These are phyloP conservation scores for Nakazawaea wickerhamii DNA, from an alignment of 805 yeast genomes.

Conservation along the genomic window DNA sequence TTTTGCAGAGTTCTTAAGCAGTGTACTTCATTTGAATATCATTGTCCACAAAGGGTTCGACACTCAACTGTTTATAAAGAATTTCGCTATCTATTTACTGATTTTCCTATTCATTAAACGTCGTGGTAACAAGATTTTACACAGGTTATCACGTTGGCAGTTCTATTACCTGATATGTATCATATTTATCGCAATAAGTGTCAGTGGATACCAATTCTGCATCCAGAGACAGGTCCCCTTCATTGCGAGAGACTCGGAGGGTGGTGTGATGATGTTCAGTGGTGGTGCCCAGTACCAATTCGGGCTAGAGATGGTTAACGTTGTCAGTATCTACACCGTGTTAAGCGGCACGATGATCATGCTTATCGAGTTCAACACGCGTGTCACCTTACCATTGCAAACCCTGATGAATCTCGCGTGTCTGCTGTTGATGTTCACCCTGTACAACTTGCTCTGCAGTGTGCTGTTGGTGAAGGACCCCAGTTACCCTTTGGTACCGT, in stretches of 20 bases:
- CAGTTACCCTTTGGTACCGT: constrained; percentile 40
- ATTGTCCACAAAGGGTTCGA: constrained; percentile 39
- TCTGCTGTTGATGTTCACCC: constrained; percentile 27
- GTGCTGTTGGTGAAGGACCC: constrained; percentile 41
- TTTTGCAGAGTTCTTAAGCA: constrained; percentile 50
- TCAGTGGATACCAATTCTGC: constrained; percentile 64
- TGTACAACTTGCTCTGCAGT: constrained; percentile 38
- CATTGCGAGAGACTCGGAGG: constrained; percentile 45
- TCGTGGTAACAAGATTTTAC: constrained; percentile 30
- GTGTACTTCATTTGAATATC: constrained; percentile 38
- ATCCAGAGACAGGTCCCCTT: constrained; percentile 59
- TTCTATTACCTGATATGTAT: constrained; percentile 8
- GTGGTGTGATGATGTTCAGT: constrained; percentile 49
- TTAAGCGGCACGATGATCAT: constrained; percentile 37
- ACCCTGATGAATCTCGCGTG: constrained; percentile 19
- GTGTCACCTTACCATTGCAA: constrained; percentile 5
- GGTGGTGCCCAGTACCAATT: constrained; percentile 67
- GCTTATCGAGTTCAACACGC: constrained; percentile 35
- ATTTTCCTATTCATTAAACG: constrained; percentile 45
- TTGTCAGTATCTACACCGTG: constrained; percentile 43
- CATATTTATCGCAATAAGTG: constrained; percentile 35
- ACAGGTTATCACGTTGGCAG: constrained; percentile 11
- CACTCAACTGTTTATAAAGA: constrained; percentile 33
- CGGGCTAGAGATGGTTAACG: constrained; percentile 58
- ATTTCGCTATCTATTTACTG: constrained; percentile 40